Percentiles rank a stretch among this genome's conserved stretches.
Evolutionary conservation across 495 filamentous ascomycete species (phyloP).

Genomic region (Trichoderma gamsii): DNA sequence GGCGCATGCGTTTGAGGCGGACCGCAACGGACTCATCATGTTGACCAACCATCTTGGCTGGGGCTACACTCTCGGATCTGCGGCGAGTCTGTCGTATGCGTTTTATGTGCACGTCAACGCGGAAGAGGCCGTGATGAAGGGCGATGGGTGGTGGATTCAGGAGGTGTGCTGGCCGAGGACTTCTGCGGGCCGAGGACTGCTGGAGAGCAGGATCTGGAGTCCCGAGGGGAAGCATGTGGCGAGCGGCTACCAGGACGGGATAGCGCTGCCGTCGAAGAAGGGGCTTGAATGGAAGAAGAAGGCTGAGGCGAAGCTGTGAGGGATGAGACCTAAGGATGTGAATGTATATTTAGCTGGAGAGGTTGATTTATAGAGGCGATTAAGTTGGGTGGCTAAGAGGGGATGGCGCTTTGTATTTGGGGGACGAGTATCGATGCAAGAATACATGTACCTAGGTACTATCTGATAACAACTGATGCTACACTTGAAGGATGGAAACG

Average conservation of each 20-base stretch:
- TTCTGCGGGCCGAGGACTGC: conserved; percentile 50
- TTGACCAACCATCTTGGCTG: conserved; percentile 55
- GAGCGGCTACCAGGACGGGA: conserved; percentile 58
- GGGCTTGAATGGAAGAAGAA: neutral
- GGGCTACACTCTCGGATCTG: conserved; percentile 42
- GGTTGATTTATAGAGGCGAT: too few species aligned
- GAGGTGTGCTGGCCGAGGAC: conserved; percentile 55
- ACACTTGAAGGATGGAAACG: too few species aligned
- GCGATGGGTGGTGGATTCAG: conserved; percentile 61
- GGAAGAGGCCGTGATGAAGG: conserved; percentile 36
- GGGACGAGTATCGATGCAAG: too few species aligned
- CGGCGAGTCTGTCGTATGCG: conserved; percentile 56
- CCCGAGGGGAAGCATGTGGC: conserved; percentile 55
- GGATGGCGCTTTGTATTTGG: too few species aligned
- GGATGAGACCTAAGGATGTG: neutral
- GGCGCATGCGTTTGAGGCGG: conserved; percentile 60
- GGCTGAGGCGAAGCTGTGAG: neutral
- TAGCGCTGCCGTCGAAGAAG: conserved; percentile 24
- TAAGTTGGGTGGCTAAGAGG: too few species aligned
- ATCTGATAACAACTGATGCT: too few species aligned
- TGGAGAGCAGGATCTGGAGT: conserved; percentile 61
- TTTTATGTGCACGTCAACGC: conserved; percentile 56
- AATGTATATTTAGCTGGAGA: too few species aligned
- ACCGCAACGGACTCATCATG: conserved; percentile 63
- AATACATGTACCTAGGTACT: too few species aligned